Conservation (phyloP, 164 flowering plant species). For the Stephania japonica region DNA sequence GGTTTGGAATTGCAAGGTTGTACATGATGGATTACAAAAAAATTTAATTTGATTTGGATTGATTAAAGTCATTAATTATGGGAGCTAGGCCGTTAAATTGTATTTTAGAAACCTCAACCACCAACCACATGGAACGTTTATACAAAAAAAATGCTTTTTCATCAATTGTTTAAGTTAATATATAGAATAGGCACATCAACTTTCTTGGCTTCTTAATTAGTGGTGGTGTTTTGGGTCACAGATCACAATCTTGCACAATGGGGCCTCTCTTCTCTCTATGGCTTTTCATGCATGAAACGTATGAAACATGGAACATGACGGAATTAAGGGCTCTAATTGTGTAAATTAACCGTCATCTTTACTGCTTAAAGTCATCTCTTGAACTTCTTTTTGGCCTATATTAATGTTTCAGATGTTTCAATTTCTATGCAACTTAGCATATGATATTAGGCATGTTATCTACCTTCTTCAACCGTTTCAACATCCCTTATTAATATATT, state of each 20-base stretch:
- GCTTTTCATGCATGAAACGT: conserved; percentile 5
- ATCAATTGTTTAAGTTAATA: background rate
- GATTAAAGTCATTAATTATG: conserved; percentile 20
- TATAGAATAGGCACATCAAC: background rate
- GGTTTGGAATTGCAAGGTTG: conserved; percentile 21
- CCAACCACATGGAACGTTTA: conserved; percentile 18
- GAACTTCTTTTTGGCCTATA: background rate
- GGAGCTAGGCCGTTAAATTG: conserved; percentile 10
- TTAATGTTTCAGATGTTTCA: background rate
- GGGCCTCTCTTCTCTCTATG: background rate
- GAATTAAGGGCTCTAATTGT: conserved; percentile 1
- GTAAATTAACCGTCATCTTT: background rate
- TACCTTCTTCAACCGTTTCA: background rate
- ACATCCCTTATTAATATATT: too few relatives aligned
- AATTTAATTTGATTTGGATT: conserved; percentile 7
- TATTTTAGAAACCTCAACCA: conserved; percentile 9
- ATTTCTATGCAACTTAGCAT: too few relatives aligned
- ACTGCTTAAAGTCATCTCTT: background rate
- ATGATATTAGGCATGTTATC: too few relatives aligned
- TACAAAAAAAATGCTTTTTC: conserved; percentile 8
- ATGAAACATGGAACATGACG: background rate
- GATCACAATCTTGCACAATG: background rate
- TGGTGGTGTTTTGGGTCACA: background rate
- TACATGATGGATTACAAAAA: conserved; percentile 10
- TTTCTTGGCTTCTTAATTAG: background rate